Evolutionary conservation across 2,329 filamentous ascomycete genomes (phyloP), one percentile per base, ranked within the genome.

Genomic region (Aspergillus quadrilineatus): DNA sequence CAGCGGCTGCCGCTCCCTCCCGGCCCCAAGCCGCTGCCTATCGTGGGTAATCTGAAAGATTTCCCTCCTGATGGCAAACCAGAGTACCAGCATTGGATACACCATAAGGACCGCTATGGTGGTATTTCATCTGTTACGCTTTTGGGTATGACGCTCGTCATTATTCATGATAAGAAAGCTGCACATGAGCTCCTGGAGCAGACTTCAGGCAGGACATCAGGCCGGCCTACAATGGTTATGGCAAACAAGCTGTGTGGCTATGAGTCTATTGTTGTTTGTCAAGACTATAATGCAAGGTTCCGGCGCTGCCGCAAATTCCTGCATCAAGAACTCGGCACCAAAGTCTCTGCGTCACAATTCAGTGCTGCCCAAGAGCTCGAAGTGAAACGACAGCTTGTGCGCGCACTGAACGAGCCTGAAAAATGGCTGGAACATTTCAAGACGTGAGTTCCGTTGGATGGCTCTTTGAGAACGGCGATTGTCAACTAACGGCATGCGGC

Each of bases 41-140:
- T 83, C 0, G 29, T 82, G 5, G 81, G 80, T 3, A 83, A 82
- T 58, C 57, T 82, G 15, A 59, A 60, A 1, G 78, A 82, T 53
- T 63, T 83, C 14, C 80, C 80, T 0, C 67, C 69, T 0, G 60
- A 69, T 22, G 68, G 67, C 4, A 61, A 63, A 37, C 68, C 69
- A 5, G 75, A 77, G 52, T 73, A 65, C 59, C 60, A 69, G 12
- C 73, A 78, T 46, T 78, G 75, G 75, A 52, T 73, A 0, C 63
- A 75, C 42, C 71, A 74, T 54, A 77, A 76, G 53, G 68, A 76
- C 9, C 54, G 65, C 2, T 73, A 74, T 60, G 72, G 72, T 56
- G 58, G 39, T 0, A 69, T 75, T 17, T 71, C 65, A 60, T 74
- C 71, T 4, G 56, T 75, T 14, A 69, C 61, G 5, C 65, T 72